These are phyloP conservation scores for Wallemia mellicola DNA, from an alignment of 1,284 basidiomycete species.

Conservation along the genomic window DNA sequence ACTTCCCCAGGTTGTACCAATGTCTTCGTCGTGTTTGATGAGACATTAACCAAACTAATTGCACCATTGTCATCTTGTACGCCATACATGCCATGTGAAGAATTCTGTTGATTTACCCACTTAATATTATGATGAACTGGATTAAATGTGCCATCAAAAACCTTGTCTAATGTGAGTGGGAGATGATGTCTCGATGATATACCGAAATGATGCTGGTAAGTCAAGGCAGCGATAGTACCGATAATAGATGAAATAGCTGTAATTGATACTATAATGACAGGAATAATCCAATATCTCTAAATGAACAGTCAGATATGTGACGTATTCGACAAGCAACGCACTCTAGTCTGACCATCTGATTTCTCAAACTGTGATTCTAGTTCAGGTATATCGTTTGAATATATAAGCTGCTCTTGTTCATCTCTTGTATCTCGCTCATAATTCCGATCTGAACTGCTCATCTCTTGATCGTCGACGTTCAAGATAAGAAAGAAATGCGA, in stretches of 20 bases:
- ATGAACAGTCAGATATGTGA: no score
- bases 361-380: no score
- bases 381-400: no score
- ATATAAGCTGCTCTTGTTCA: no score
- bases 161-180: conserved; percentile 52
- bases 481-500: neutral
- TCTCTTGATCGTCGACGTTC: neutral
- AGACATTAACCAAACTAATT: conserved; percentile 47
- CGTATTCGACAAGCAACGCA: no score
- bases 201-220: conserved; percentile 25
- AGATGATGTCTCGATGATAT: conserved; percentile 25
- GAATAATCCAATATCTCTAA: neutral
- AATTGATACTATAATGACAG: neutral
- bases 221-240: conserved; percentile 36
- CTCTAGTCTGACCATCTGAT: no score
- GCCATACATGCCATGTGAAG: conserved; percentile 44
- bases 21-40: conserved; percentile 17
- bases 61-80: conserved; percentile 23
- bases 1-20: neutral
- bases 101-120: conserved; percentile 65
- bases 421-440: no score
- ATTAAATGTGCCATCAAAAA: conserved; percentile 63
- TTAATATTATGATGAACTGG: conserved; percentile 22
- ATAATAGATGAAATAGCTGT: conserved; percentile 21
- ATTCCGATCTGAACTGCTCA: neutral